These are phyloP conservation scores for Beta macrorhiza DNA, from an alignment of 179 eudicot species.

Conservation along the genomic window DNA sequence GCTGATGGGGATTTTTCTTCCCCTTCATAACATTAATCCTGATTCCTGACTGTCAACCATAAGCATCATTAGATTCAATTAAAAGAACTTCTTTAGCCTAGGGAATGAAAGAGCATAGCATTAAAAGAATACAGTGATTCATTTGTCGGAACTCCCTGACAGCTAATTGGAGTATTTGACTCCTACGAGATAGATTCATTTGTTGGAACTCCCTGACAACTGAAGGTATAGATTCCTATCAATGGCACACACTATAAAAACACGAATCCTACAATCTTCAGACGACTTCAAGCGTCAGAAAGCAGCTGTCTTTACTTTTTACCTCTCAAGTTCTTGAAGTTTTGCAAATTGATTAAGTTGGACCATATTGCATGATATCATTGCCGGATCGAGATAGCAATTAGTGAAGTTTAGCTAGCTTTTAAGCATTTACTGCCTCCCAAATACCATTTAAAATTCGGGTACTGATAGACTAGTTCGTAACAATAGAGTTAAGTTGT, in stretches of 20 bases:
- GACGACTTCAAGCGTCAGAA: neutral
- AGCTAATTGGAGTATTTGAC: too few relatives aligned
- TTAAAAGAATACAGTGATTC: too few relatives aligned
- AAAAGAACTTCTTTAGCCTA: neutral
- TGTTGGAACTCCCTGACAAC: neutral
- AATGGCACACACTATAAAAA: too few relatives aligned
- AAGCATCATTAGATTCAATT: neutral
- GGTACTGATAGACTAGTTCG: neutral
- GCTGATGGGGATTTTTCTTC: neutral
- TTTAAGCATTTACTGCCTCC: neutral
- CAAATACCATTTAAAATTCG: neutral
- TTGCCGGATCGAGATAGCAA: neutral
- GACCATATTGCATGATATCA: neutral
- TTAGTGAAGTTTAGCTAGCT: neutral
- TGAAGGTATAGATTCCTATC: neutral
- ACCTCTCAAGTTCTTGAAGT: neutral
- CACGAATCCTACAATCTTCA: neutral
- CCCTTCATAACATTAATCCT: neutral
- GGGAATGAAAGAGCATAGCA: neutral
- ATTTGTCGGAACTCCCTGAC: too few relatives aligned
- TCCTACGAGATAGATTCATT: too few relatives aligned
- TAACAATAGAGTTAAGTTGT: too few relatives aligned
- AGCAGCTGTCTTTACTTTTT: neutral
- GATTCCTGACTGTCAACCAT: neutral
- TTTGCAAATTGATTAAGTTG: neutral